Conservation (phyloP, 371 early-diverging fungal genomes). For the Capillidium rhysosporum region DNA sequence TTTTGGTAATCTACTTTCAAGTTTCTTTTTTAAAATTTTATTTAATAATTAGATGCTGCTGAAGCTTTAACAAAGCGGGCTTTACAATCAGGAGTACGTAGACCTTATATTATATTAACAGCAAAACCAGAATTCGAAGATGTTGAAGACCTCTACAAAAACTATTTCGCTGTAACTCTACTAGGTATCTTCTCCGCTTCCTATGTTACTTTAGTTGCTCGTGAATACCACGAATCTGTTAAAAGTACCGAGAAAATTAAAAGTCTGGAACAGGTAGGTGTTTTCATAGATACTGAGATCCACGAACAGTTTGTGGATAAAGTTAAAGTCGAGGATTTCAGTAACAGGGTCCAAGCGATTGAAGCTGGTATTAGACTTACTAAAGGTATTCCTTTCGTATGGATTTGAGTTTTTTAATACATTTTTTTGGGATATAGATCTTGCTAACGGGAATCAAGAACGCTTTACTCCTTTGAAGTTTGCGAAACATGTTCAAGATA, state of each 20-base stretch:
- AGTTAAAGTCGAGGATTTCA: constrained; percentile 12
- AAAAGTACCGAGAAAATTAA: constrained; percentile 22
- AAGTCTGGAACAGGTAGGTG: constrained; percentile 23
- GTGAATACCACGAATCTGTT: constrained; percentile 32
- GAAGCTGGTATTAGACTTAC: constrained; percentile 54
- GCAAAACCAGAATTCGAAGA: constrained; percentile 16
- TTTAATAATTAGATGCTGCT: constrained; percentile 23
- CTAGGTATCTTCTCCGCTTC: constrained; percentile 46
- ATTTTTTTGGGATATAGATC: constrained; percentile 20
- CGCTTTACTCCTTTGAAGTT: constrained; percentile 64
- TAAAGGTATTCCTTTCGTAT: constrained; percentile 19
- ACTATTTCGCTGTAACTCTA: constrained; percentile 47
- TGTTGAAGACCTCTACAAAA: constrained; percentile 28
- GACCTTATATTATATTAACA: constrained; percentile 37
- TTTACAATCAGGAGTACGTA: constrained; percentile 30
- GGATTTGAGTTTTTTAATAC: not conserved
- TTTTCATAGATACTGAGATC: not conserved
- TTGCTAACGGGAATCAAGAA: constrained; percentile 69
- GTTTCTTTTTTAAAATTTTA: no score
- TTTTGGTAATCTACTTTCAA: not conserved
- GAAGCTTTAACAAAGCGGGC: constrained; percentile 42
- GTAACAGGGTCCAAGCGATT: constrained; percentile 28
- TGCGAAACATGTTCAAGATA: constrained; percentile 39
- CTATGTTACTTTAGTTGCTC: constrained; percentile 63
- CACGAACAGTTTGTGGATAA: constrained; percentile 12